Evolutionary conservation across 305 asterid genomes (phyloP).

Genomic region (Caryopteris hybrid): DNA sequence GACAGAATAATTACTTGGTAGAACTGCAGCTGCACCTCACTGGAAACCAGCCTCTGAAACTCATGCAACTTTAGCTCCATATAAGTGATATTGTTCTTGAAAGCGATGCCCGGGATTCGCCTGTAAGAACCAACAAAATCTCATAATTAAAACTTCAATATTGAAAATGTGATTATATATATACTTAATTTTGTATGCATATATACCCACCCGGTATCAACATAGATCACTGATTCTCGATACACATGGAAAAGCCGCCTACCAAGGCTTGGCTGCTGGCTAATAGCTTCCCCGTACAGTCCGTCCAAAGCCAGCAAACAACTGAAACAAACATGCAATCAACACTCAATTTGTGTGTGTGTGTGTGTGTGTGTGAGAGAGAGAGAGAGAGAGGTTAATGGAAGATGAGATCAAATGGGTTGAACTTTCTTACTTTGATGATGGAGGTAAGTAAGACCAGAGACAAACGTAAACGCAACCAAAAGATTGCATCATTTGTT

Average conservation of each 20-base stretch:
- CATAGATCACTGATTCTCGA: constrained; percentile 19
- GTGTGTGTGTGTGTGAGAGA: too few relatives aligned
- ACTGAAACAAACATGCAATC: constrained; percentile 15
- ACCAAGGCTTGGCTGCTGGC: constrained; percentile 25
- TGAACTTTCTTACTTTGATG: constrained; percentile 37
- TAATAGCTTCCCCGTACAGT: constrained; percentile 17
- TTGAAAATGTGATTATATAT: background rate
- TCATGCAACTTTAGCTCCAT: constrained; percentile 46
- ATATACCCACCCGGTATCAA: constrained; percentile 21
- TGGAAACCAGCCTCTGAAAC: constrained; percentile 39
- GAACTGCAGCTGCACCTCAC: constrained; percentile 49
- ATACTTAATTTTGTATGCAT: background rate
- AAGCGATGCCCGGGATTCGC: constrained; percentile 66
- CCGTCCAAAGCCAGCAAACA: constrained; percentile 38
- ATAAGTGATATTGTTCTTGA: constrained; percentile 45
- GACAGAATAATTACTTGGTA: constrained; percentile 37
- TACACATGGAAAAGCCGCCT: constrained; percentile 35
- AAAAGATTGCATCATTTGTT: constrained; percentile 39
- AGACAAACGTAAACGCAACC: constrained; percentile 61
- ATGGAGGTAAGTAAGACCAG: constrained; percentile 47
- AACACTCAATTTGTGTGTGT: too few relatives aligned
- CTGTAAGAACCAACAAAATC: constrained; percentile 19
- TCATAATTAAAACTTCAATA: background rate
- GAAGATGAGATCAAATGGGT: background rate
- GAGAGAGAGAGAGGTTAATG: background rate